phyloP scores from a whole-genome alignment of 192 early-diverging fungal genomes.

The Spizellomyces sp. region DNA sequence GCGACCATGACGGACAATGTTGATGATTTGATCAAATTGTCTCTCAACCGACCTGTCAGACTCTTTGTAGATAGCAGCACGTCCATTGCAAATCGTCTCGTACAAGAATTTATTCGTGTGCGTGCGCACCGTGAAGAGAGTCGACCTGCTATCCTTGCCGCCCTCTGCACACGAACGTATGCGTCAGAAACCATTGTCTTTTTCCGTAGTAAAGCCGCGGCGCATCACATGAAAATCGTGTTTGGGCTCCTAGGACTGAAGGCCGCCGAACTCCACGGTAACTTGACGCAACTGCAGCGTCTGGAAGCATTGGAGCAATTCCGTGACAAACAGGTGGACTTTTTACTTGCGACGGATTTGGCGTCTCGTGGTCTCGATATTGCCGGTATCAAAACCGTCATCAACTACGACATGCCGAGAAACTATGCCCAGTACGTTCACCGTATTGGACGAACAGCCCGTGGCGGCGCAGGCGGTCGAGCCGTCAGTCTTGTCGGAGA shows the following conservation, averaged over 20 bases:
- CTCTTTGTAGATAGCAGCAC: constrained; percentile 86
- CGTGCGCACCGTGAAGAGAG: constrained; percentile 82
- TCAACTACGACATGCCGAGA: constrained; percentile 98
- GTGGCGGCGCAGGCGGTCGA: constrained; percentile 83
- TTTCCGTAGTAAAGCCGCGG: constrained; percentile 91
- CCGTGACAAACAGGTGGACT: constrained; percentile 82
- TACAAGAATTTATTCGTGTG: constrained; percentile 97
- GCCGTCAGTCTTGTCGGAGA: constrained; percentile 92
- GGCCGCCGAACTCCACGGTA: constrained; percentile 93
- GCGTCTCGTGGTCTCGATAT: constrained; percentile 98
- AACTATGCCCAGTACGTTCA: constrained; percentile 93
- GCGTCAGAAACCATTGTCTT: constrained; percentile 84
- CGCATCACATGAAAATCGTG: constrained; percentile 97
- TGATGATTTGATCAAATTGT: constrained; percentile 92
- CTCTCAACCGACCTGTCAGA: constrained; percentile 84
- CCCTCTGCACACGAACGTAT: constrained; percentile 83
- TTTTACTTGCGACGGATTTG: constrained; percentile 93
- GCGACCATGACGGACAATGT: constrained; percentile 99
- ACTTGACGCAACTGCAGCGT: constrained; percentile 88
- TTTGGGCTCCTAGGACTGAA: constrained; percentile 88
- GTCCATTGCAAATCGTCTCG: constrained; percentile 73
- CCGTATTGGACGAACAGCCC: constrained; percentile 93
- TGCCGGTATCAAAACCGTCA: constrained; percentile 93
- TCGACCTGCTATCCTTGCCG: constrained; percentile 81
- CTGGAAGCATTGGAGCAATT: constrained; percentile 89